Evolutionary conservation across 129 eudicot species (phyloP).

Genomic region (Tagetes erecta): DNA sequence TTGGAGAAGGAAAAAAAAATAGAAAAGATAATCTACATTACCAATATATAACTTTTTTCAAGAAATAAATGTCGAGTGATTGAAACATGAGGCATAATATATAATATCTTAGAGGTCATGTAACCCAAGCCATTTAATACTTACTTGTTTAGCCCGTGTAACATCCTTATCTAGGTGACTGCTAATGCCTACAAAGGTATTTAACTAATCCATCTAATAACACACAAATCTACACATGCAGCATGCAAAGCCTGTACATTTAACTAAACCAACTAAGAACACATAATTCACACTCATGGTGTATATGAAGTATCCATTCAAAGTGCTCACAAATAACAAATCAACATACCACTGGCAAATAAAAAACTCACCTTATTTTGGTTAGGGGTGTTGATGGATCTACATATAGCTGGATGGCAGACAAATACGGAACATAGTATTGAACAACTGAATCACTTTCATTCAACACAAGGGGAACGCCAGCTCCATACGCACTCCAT

Average conservation of each 20-base stretch:
- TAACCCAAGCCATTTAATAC: background rate
- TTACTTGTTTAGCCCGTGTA: background rate
- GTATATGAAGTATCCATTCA: background rate
- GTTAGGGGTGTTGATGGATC: slow-evolving; percentile 63
- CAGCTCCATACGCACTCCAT: slow-evolving; percentile 99
- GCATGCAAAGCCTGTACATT: background rate
- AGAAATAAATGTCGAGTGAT: background rate
- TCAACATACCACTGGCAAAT: slow-evolving; percentile 2
- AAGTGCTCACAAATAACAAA: background rate
- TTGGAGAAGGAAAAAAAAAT: background rate
- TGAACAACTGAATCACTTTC: slow-evolving; percentile 86
- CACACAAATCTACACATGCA: background rate
- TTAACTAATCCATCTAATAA: background rate
- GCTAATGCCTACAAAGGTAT: background rate
- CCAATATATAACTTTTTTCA: background rate
- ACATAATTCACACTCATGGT: background rate
- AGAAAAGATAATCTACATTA: background rate
- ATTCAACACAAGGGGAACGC: slow-evolving; percentile 83
- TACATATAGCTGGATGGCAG: slow-evolving; percentile 85
- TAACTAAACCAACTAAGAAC: background rate
- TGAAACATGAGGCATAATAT: background rate
- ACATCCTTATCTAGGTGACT: background rate
- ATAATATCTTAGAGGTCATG: background rate
- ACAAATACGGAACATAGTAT: slow-evolving; percentile 88
- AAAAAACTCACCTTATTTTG: slow-evolving; percentile 46